phyloP scores from a whole-genome alignment of 2,329 filamentous ascomycete species.

The Neurospora crassa region DNA sequence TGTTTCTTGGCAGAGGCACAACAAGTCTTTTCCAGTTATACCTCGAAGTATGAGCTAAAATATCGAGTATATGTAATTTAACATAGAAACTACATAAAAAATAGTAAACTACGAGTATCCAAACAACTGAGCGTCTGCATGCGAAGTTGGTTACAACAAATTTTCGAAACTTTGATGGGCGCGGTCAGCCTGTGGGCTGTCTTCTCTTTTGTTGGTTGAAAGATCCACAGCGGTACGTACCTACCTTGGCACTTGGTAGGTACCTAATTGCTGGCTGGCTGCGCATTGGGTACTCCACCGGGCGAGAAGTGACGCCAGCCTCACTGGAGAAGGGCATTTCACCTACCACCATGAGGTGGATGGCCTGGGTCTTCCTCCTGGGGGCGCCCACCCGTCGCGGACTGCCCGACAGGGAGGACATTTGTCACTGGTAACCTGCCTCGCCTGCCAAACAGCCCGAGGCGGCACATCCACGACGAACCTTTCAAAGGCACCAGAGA shows the following conservation, averaged over 20 bases:
- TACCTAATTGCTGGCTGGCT: background rate
- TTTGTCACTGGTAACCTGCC: background rate
- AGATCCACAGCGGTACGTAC: background rate
- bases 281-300: background rate
- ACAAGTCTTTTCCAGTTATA: background rate
- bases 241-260: background rate
- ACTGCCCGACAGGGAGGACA: background rate
- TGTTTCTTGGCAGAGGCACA: background rate
- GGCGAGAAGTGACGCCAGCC: background rate
- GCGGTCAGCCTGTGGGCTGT: background rate
- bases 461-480: background rate
- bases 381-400: background rate
- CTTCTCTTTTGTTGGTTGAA: background rate
- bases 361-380: background rate
- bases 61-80: background rate
- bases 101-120: background rate
- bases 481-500: background rate
- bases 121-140: background rate
- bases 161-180: background rate
- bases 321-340: background rate
- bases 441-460: background rate
- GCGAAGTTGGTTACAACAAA: background rate
- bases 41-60: background rate
- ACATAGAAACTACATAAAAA: background rate
- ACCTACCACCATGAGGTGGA: background rate